Base-by-base conservation (phyloP, 805 yeast genomes). In the Nakazawaea molendinolei region DNA sequence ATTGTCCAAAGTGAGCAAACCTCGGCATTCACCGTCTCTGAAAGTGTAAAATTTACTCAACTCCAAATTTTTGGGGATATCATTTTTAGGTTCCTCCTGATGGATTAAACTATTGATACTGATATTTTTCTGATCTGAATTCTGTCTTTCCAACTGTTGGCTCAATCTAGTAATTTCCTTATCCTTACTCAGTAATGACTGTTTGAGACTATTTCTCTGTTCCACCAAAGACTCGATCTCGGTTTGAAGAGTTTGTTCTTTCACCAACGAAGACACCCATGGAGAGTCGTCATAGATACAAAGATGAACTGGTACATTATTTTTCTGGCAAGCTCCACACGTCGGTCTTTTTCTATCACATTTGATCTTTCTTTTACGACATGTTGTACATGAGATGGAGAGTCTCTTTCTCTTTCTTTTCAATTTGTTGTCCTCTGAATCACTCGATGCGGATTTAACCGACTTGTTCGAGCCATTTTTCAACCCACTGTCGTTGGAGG, bases 361-460 rank as follows among this genome's bases (percentile, higher is more conserved):
- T 42, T 61, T 65, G 30, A 60, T 50, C 45, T 65, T 65, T 31
- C 57, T 51, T 41, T 53, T 58, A 14, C 70, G 45, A 40, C 71
- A 65, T 8, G 55, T 50, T 22, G 53, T 58, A 42, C 71, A 65
- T 1, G 70, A 68, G 0, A 64, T 63, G 18, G 75, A 74, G 5
- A 69, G 56, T 37, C 76, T 59, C 33, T 60, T 58, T 33, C 76
- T 54, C 7, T 61, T 60, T 47, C 64, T 67, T 39, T 57, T 65
- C 13, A 53, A 45, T 31, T 41, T 48, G 5, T 40, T 23, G 10
- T 40, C 44, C n/a, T 34, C 38, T n/a, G 29, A 23, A 8, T 31
- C 13, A 13, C 21, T 26, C 10, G 37, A 21, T 1, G 37, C 19
- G 12, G 34, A 31, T 21, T 22, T 14, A 16, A 17, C 9, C 29